Evolutionary conservation across 257 asterid genomes (phyloP).

Genomic region (Lithospermum erythrorhizon): DNA sequence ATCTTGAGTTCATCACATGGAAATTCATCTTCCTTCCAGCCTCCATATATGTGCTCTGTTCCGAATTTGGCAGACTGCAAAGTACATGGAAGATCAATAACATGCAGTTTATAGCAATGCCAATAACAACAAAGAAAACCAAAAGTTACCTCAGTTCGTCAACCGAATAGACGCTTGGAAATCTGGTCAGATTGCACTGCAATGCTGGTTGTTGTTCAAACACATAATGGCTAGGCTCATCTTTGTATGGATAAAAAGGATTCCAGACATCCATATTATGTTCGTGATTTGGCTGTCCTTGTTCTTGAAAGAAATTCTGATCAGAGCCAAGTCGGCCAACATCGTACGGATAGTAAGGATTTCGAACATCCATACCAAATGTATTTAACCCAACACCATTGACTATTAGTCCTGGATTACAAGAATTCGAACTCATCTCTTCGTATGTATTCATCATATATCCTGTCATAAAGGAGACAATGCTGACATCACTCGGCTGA

Average conservation of each 20-base stretch:
- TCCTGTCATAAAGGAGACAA: neutral
- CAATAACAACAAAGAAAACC: neutral
- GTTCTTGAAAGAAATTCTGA: conserved; percentile 2
- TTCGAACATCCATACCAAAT: conserved; percentile 3
- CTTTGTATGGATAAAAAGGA: neutral
- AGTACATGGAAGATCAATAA: neutral
- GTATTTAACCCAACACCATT: neutral
- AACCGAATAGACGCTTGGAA: neutral
- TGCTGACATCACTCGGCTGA: neutral
- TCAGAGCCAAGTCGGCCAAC: neutral
- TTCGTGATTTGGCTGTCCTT: neutral
- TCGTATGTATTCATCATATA: conserved; percentile 7
- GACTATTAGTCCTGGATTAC: neutral
- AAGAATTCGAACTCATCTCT: conserved; percentile 10
- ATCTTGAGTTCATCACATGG: conserved; percentile 8
- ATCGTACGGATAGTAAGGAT: neutral
- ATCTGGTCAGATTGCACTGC: conserved; percentile 1
- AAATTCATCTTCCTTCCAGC: conserved; percentile 13
- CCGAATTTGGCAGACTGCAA: conserved; percentile 1
- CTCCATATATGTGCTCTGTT: conserved; percentile 6
- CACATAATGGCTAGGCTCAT: neutral
- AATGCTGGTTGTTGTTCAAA: conserved; percentile 4
- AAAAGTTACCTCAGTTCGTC: neutral
- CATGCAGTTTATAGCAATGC: neutral
- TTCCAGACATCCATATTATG: conserved; percentile 6